Percentiles rank a stretch among this genome's conserved stretches.
These are phyloP conservation scores for Hanseniaspora sp. DNA, from an alignment of 1,139 yeast genomes.

Conservation along the genomic window DNA sequence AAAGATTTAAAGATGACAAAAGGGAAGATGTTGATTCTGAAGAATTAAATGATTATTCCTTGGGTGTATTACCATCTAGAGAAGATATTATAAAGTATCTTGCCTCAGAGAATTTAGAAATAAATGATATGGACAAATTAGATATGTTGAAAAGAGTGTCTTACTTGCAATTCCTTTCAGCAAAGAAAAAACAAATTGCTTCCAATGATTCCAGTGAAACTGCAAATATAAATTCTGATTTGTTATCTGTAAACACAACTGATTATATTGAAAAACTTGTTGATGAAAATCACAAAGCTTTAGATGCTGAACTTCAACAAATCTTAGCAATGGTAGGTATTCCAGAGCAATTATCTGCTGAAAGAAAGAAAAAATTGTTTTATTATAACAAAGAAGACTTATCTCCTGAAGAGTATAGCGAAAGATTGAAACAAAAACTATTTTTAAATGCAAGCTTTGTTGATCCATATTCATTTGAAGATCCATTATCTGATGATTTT, in stretches of 20 bases:
- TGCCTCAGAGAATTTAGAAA: conserved; percentile 33
- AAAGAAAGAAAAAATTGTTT: conserved; percentile 1
- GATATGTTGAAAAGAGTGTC: conserved; percentile 55
- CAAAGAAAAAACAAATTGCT: conserved; percentile 33
- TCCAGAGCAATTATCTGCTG: conserved; percentile 14
- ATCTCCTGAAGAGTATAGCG: conserved; percentile 10
- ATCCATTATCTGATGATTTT: conserved; percentile 69
- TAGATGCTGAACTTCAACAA: conserved; percentile 38
- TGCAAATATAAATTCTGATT: conserved; percentile 3
- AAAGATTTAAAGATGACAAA: conserved; percentile 22
- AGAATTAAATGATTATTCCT: conserved; percentile 23
- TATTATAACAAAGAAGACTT: conserved; percentile 14
- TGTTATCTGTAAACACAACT: conserved; percentile 5
- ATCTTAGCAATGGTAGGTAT: conserved; percentile 29
- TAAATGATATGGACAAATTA: conserved; percentile 37
- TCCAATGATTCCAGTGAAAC: conserved; percentile 26
- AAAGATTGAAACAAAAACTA: conserved; percentile 13
- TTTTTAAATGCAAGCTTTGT: conserved; percentile 40
- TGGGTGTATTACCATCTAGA: conserved; percentile 44
- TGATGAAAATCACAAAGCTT: conserved; percentile 28
- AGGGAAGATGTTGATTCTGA: not conserved
- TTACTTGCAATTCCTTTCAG: conserved; percentile 54
- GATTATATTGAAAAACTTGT: conserved; percentile 18
- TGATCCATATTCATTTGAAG: conserved; percentile 81
- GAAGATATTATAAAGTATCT: conserved; percentile 48